A percentile compares a stretch with the other conserved stretches of the same genome.
Conservation (phyloP, 2,329 filamentous ascomycete genomes). For the Penicillium sp. region DNA sequence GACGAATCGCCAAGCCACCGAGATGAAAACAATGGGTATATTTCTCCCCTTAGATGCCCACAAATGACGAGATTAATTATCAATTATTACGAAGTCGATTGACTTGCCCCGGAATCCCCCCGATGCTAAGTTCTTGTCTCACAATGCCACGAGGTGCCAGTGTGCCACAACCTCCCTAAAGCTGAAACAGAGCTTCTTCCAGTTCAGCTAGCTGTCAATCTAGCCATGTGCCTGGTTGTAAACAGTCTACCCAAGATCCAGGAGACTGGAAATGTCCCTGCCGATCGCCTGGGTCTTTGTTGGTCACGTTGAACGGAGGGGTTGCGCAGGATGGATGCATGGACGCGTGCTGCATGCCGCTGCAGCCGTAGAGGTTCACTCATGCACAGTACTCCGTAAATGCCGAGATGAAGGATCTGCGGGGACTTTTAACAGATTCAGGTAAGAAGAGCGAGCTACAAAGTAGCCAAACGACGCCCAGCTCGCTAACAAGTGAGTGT, state of each 20-base stretch:
- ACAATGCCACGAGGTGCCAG: background rate
- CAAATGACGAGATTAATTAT: background rate
- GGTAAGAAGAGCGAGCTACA: background rate
- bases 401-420: background rate
- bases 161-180: background rate
- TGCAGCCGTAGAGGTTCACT: background rate
- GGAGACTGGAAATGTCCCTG: constrained; percentile 10
- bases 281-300: constrained; percentile 8
- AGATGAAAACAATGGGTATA: background rate
- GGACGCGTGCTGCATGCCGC: background rate
- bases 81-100: background rate
- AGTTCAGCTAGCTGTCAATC: background rate
- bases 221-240: constrained; percentile 5
- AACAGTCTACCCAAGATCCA: constrained; percentile 17
- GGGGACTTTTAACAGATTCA: background rate
- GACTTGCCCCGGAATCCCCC: background rate
- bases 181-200: background rate
- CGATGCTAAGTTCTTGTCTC: background rate
- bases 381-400: no score
- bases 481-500: background rate
- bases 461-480: background rate
- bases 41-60: background rate
- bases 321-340: background rate
- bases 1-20: background rate
- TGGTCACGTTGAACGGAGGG: background rate